phyloP scores from a whole-genome alignment of 2,329 filamentous ascomycete genomes.

The Beauveria medogensis region DNA sequence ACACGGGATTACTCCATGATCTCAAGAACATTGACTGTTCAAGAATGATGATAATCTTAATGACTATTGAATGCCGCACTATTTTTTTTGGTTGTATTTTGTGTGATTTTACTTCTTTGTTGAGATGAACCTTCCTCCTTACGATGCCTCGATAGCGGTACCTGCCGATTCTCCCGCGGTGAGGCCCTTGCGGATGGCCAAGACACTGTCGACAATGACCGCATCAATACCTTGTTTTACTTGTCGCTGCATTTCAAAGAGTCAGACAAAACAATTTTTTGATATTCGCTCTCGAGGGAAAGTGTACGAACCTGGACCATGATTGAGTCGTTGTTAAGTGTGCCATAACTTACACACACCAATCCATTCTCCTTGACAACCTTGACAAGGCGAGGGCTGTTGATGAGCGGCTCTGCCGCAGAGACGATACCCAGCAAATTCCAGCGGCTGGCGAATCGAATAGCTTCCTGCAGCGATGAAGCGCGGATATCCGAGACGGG shows the following conservation, averaged over 20 bases:
- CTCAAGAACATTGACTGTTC: no score
- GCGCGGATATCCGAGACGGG: conserved; percentile 83
- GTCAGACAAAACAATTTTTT: background rate
- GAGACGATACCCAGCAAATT: conserved; percentile 87
- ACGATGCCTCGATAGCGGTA: background rate
- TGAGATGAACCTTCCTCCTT: background rate
- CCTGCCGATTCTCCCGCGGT: conserved; percentile 34
- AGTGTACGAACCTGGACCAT: conserved; percentile 63
- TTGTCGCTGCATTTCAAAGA: conserved; percentile 53
- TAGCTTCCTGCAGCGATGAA: conserved; percentile 86
- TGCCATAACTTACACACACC: conserved; percentile 93
- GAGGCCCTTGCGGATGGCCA: conserved; percentile 85
- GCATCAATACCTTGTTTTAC: conserved; percentile 94
- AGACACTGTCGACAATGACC: conserved; percentile 91
- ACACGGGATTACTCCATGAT: no score
- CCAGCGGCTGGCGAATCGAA: conserved; percentile 91
- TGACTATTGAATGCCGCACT: background rate
- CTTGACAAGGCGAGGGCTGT: conserved; percentile 78
- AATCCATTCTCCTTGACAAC: conserved; percentile 92
- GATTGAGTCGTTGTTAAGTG: conserved; percentile 75
- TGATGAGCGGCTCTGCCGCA: conserved; percentile 79
- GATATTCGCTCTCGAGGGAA: background rate
- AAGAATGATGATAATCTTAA: background rate
- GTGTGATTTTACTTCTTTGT: background rate
- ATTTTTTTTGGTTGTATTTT: background rate